Percentiles rank a stretch among this genome's conserved stretches.
Evolutionary conservation across 371 early-diverging fungal genomes (phyloP).

Genomic region (Haplosporangium sp.): DNA sequence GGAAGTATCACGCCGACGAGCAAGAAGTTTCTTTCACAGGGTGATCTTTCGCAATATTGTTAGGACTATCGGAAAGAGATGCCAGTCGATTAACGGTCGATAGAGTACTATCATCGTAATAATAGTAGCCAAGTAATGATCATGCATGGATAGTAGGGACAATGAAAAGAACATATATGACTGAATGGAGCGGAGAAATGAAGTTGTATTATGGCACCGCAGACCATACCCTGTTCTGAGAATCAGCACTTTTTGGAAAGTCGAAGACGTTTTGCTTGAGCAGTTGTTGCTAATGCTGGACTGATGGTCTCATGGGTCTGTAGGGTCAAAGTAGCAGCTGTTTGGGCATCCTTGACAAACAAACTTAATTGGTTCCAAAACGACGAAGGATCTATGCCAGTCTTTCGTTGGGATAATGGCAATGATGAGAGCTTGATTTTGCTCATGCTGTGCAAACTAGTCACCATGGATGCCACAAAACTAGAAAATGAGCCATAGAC

Average conservation of each 20-base stretch:
- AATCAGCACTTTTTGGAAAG: neutral
- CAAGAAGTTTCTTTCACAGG: constrained; percentile 27
- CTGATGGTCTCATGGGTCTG: constrained; percentile 61
- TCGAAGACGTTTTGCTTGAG: constrained; percentile 20
- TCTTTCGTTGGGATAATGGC: neutral
- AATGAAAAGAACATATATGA: neutral
- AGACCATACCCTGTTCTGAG: too few species aligned
- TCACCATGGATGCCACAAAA: constrained; percentile 56
- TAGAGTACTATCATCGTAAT: neutral
- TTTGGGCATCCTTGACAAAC: constrained; percentile 60
- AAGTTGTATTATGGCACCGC: neutral
- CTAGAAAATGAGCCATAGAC: constrained; percentile 18
- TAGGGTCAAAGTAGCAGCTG: constrained; percentile 62
- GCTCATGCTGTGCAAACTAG: constrained; percentile 40
- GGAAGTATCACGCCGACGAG: neutral
- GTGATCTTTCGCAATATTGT: constrained; percentile 15
- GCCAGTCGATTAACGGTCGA: constrained; percentile 3
- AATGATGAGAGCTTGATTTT: neutral
- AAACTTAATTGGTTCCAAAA: constrained; percentile 44
- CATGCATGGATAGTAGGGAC: neutral
- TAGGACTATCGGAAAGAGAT: constrained; percentile 24
- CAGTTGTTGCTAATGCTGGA: constrained; percentile 10
- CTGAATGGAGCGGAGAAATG: neutral
- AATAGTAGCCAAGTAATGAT: neutral
- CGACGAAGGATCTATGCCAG: neutral